These are phyloP conservation scores for Rhodotorula sphaerocarpa DNA, from an alignment of 768 basidiomycete species.

Conservation along the genomic window DNA sequence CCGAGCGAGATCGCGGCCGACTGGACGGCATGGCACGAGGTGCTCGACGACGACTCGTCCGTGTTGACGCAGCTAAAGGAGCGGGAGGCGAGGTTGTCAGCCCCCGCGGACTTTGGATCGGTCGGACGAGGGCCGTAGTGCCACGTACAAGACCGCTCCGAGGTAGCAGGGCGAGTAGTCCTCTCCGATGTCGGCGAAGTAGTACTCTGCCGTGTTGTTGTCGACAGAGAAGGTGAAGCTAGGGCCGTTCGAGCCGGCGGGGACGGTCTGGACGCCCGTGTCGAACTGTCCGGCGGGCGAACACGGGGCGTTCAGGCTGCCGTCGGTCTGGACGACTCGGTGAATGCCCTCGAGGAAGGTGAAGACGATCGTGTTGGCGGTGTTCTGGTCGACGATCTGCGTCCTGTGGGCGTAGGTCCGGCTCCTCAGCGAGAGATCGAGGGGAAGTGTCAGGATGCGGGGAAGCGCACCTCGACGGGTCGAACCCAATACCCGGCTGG, in stretches of 20 bases:
- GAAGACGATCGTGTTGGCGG: constrained; percentile 4
- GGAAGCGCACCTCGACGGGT: constrained; percentile 11
- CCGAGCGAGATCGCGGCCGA: constrained; percentile 21
- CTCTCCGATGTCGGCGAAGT: constrained; percentile 15
- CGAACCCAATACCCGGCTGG: constrained; percentile 15
- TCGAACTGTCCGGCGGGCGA: constrained; percentile 8
- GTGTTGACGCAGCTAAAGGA: constrained; percentile 26
- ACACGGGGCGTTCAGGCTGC: constrained; percentile 11
- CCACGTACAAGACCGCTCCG: constrained; percentile 28
- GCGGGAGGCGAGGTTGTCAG: neutral
- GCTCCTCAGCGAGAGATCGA: too few species aligned
- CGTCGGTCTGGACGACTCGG: constrained; percentile 20
- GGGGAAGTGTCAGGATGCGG: neutral
- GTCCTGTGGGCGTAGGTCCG: neutral
- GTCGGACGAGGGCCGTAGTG: neutral
- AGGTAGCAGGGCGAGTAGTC: constrained; percentile 18
- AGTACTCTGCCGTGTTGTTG: constrained; percentile 15
- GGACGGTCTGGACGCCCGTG: constrained; percentile 2
- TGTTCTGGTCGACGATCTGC: neutral
- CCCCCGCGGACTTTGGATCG: too few species aligned
- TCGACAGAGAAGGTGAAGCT: constrained; percentile 4
- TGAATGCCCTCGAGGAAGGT: constrained; percentile 7
- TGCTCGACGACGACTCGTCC: constrained; percentile 1
- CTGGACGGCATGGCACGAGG: constrained; percentile 18
- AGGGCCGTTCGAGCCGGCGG: neutral